Evolutionary conservation across 2,329 filamentous ascomycete genomes (phyloP).

Genomic region (Immersiporthe knoxdaviesiana): DNA sequence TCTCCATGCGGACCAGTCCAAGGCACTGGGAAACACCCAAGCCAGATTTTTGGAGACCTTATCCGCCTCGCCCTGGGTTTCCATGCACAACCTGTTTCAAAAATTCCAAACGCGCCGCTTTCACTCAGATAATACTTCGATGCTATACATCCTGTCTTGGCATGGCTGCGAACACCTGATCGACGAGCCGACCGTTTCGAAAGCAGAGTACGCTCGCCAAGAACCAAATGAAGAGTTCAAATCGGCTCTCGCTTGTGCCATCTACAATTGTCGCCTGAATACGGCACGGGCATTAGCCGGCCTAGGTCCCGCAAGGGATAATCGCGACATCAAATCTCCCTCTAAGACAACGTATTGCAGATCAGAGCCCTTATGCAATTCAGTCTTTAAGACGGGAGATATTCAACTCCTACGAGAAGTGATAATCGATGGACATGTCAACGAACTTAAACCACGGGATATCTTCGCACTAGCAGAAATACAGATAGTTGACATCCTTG

Average conservation of each 20-base stretch:
- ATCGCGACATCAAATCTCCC: not conserved
- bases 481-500: not conserved
- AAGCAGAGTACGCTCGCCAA: not conserved
- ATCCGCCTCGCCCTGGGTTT: slow-evolving; percentile 35
- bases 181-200: not conserved
- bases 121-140: not conserved
- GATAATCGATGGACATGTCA: not conserved
- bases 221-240: not conserved
- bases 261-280: not conserved
- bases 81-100: slow-evolving; percentile 38
- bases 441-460: no score
- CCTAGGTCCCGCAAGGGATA: not conserved
- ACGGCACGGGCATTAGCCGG: slow-evolving; percentile 12
- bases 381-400: not conserved
- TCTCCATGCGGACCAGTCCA: slow-evolving; percentile 45
- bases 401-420: not conserved
- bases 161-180: slow-evolving; percentile 34
- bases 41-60: slow-evolving; percentile 39
- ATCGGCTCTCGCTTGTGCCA: not conserved
- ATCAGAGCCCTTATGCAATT: not conserved
- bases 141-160: slow-evolving; percentile 11
- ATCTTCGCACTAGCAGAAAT: not conserved
- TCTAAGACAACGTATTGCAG: no score
- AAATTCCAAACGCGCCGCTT: slow-evolving; percentile 22
- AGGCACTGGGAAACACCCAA: slow-evolving; percentile 36